Evolutionary conservation across 805 yeast species (phyloP), one percentile per base, ranked within the genome.

Genomic region (Kluyveromyces starmeri): DNA sequence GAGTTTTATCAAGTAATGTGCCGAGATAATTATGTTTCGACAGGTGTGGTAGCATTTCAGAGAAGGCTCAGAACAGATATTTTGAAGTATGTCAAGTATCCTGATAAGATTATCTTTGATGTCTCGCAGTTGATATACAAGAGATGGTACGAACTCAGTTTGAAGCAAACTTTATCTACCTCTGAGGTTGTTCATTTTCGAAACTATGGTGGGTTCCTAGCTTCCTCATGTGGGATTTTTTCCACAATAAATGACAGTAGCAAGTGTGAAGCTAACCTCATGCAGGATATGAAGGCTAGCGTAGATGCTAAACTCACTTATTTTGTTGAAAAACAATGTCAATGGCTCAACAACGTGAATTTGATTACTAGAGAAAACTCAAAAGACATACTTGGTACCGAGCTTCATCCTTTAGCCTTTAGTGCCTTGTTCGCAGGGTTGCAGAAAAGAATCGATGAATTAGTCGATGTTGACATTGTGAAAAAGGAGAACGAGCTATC

Each of bases 21-120:
- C 3, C 55, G 70, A 5, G 86, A 78, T 41, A 70, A 65, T 15
- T 59, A 61, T 15, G 70, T 77, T 2, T 71, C 79, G 26, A 75
- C 83, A 1, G 88, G 92, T 19, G 67, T 77, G 14, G 76, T 79
- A 19, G 86, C 94, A 0, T 65, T 81, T 22, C 86, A 82, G 48
- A 80, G 81, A 50, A 70, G 75, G 39, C 57, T 81, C 34, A 66
- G 82, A 50, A 69, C 59, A 27, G 61, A 56, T 33, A 45, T 65
- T 13, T 42, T 46, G 34, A 51, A 43, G 35, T 31, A 40, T 37
- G 38, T 50, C 15, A 46, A 34, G 18, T 39, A 28, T 26, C 58
- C 55, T 4, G 52, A 55, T 20, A 39, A 47, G 15, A 46, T 54
- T 4, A 27, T 58, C 3, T 37, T 53, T 13, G 60, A 58, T 46